These are phyloP conservation scores for Chloromonas sp. DNA, from an alignment of 163 green algal species.

Conservation along the genomic window DNA sequence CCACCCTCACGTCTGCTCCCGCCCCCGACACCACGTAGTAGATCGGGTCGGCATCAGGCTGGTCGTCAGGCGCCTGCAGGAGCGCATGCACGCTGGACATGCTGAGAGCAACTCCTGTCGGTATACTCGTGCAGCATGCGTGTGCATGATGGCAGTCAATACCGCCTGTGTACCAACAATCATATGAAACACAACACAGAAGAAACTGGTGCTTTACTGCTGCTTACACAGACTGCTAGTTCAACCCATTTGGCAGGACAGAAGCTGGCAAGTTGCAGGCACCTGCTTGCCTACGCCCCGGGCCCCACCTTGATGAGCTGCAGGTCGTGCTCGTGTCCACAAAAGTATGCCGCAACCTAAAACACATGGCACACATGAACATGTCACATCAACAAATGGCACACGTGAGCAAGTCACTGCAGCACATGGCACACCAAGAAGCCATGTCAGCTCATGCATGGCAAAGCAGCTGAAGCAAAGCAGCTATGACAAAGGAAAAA, in stretches of 20 bases:
- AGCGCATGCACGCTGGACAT: neutral
- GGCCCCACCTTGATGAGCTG: conserved; percentile 38
- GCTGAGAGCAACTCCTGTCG: too few species aligned
- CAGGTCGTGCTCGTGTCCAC: conserved; percentile 70
- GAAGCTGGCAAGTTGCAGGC: too few species aligned
- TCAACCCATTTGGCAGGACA: too few species aligned
- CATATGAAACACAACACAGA: neutral
- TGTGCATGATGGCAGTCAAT: neutral
- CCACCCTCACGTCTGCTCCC: conserved; percentile 24
- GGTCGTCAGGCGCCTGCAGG: neutral
- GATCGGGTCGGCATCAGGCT: conserved; percentile 9
- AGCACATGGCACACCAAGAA: too few species aligned
- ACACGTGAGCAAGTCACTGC: too few species aligned
- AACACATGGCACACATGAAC: neutral
- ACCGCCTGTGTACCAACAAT: neutral
- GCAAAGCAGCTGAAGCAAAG: too few species aligned
- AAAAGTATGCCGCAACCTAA: conserved; percentile 44
- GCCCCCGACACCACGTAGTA: conserved; percentile 44
- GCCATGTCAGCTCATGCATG: too few species aligned
- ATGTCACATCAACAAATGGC: neutral
- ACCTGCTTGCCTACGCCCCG: neutral
- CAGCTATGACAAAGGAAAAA: too few species aligned
- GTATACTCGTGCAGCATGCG: neutral
- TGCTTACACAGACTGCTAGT: neutral
- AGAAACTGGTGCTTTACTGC: neutral